Percentiles rank a stretch among this genome's conserved stretches.
Conservation (phyloP, 2,329 filamentous ascomycete species). For the Pseudofabraea citricarpa region DNA sequence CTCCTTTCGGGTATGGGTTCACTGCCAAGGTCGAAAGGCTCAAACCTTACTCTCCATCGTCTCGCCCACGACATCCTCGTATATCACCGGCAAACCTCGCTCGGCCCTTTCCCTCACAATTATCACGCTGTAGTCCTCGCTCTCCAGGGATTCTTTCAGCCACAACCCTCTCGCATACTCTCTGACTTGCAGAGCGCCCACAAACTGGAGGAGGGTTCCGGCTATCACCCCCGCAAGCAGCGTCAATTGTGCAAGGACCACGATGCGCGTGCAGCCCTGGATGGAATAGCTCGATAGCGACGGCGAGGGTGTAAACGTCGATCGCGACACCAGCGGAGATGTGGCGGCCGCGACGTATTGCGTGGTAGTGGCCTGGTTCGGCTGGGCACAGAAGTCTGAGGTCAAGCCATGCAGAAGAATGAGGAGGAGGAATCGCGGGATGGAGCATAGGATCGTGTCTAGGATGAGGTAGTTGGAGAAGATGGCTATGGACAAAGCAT, state of each 20-base stretch:
- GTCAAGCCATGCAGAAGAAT: slow-evolving; percentile 16
- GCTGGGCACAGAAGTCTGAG: slow-evolving; percentile 10
- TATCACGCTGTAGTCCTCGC: no score
- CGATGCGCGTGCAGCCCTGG: no score
- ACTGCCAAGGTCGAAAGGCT: no score
- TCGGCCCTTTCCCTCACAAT: neutral
- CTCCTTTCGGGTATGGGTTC: no score
- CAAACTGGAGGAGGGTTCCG: slow-evolving; percentile 20
- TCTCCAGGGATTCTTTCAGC: neutral
- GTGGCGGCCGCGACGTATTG: neutral
- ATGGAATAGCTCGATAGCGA: no score
- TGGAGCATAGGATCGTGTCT: slow-evolving; percentile 22
- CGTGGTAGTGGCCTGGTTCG: neutral
- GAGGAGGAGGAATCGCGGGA: slow-evolving; percentile 24
- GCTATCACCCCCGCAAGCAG: slow-evolving; percentile 18
- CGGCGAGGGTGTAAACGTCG: neutral
- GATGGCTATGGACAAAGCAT: slow-evolving; percentile 21
- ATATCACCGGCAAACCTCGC: slow-evolving; percentile 1
- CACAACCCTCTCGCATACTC: slow-evolving; percentile 17
- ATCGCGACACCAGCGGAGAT: neutral
- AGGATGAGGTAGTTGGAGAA: slow-evolving; percentile 28
- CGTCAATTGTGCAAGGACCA: slow-evolving; percentile 16
- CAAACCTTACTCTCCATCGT: neutral
- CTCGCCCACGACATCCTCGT: neutral
- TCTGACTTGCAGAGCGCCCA: slow-evolving; percentile 23